These are phyloP conservation scores for Urochloa ruziziensis DNA, from an alignment of 176 grass and related monocot species.

Conservation along the genomic window DNA sequence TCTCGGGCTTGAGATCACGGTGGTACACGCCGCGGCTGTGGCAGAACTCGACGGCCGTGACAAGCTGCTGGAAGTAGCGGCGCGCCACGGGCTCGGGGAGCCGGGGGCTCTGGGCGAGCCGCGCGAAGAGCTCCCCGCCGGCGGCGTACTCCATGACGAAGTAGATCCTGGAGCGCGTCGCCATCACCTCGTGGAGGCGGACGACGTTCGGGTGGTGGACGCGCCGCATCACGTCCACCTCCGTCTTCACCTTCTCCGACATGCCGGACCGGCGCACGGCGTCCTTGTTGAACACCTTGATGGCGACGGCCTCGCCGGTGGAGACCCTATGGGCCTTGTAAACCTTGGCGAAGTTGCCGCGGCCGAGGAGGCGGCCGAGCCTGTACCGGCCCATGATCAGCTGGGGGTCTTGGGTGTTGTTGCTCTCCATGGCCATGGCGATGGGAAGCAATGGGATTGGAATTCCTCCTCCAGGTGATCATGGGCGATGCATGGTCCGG, in stretches of 20 bases:
- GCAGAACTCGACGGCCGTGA: slow-evolving; percentile 86
- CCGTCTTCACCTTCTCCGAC: slow-evolving; percentile 63
- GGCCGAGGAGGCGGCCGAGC: slow-evolving; percentile 59
- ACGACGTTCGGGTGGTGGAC: slow-evolving; percentile 77
- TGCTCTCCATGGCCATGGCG: slow-evolving; percentile 36
- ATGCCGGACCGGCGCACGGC: slow-evolving; percentile 55
- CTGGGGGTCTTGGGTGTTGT: slow-evolving; percentile 2
- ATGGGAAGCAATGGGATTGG: not conserved
- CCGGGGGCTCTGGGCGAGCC: slow-evolving; percentile 48
- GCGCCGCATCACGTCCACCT: slow-evolving; percentile 77
- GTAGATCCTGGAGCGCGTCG: slow-evolving; percentile 84
- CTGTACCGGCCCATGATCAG: slow-evolving; percentile 70
- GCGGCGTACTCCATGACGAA: slow-evolving; percentile 90
- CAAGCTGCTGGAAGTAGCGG: slow-evolving; percentile 83
- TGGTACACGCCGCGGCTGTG: slow-evolving; percentile 89
- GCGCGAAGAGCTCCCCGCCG: slow-evolving; percentile 77
- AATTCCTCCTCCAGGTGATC: not conserved
- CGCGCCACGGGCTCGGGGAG: slow-evolving; percentile 67
- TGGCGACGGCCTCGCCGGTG: slow-evolving; percentile 65
- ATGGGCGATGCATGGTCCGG: slow-evolving; percentile 25
- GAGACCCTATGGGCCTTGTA: slow-evolving; percentile 58
- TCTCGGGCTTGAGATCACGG: slow-evolving; percentile 97
- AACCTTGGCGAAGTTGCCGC: slow-evolving; percentile 83
- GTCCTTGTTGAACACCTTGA: slow-evolving; percentile 88
- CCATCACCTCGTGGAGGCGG: slow-evolving; percentile 89